Conservation (phyloP, 495 filamentous ascomycete species). For the Hypoxylon intermedium region DNA sequence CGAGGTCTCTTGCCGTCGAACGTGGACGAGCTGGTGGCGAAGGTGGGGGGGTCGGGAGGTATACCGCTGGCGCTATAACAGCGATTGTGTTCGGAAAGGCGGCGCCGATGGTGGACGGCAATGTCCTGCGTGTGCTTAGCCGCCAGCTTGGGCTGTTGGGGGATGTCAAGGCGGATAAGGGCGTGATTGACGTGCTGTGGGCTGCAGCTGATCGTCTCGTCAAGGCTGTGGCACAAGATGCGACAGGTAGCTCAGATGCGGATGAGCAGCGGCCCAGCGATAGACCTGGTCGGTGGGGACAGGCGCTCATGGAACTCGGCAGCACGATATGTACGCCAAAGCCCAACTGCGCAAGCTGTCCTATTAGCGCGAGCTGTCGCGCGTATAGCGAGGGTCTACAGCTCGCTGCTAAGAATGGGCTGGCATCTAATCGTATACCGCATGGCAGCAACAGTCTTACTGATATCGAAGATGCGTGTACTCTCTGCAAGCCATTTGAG, state of each 20-base stretch:
- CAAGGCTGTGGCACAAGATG: slow-evolving; percentile 44
- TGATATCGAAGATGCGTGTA: slow-evolving; percentile 54
- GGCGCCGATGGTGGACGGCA: slow-evolving; percentile 57
- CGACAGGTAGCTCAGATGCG: slow-evolving; percentile 5
- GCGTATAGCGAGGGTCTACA: slow-evolving; percentile 49
- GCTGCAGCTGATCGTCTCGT: slow-evolving; percentile 51
- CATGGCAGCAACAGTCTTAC: neutral
- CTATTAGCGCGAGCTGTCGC: slow-evolving; percentile 51
- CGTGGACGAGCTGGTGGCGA: slow-evolving; percentile 41
- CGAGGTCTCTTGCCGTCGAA: slow-evolving; percentile 43
- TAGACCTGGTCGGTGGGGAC: slow-evolving; percentile 53
- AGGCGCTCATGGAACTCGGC: slow-evolving; percentile 58
- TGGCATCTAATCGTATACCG: slow-evolving; percentile 9
- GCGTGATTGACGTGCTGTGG: slow-evolving; percentile 50
- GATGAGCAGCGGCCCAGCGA: slow-evolving; percentile 37
- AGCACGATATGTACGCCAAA: slow-evolving; percentile 57
- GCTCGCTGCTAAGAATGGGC: slow-evolving; percentile 31
- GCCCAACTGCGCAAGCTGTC: slow-evolving; percentile 52
- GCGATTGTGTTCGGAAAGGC: slow-evolving; percentile 54
- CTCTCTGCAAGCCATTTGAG: slow-evolving; percentile 46
- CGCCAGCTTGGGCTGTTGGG: slow-evolving; percentile 51
- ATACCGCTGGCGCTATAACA: slow-evolving; percentile 56
- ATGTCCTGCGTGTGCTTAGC: slow-evolving; percentile 54
- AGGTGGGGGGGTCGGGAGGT: slow-evolving; percentile 53
- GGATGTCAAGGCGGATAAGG: slow-evolving; percentile 50